These are phyloP conservation scores for Boletus patriciae DNA, from an alignment of 768 basidiomycete species.

Conservation along the genomic window DNA sequence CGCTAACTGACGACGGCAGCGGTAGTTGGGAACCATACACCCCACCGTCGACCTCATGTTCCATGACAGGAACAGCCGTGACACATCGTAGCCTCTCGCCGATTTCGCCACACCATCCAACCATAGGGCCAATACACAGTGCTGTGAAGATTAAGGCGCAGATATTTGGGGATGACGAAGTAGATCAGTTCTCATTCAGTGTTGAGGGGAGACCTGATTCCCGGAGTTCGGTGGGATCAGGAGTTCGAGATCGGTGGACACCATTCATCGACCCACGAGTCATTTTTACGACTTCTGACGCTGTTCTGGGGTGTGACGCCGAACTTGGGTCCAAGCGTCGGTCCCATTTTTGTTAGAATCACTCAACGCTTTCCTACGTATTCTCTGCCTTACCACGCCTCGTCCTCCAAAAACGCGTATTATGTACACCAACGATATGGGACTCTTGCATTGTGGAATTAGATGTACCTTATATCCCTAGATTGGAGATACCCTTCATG, in stretches of 20 bases:
- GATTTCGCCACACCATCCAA: constrained; percentile 15
- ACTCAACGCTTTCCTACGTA: background rate
- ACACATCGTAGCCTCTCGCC: constrained; percentile 40
- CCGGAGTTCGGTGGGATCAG: constrained; percentile 14
- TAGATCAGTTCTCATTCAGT: constrained; percentile 54
- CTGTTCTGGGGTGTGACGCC: constrained; percentile 37
- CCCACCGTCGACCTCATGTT: constrained; percentile 57
- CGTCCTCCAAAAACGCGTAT: background rate
- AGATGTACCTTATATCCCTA: constrained; percentile 21
- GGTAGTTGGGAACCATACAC: constrained; percentile 64
- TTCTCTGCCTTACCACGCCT: too few species aligned
- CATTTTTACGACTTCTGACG: constrained; percentile 32
- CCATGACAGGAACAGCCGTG: constrained; percentile 46
- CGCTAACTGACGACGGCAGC: constrained; percentile 47
- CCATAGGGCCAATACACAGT: constrained; percentile 41
- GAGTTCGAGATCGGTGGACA: constrained; percentile 22
- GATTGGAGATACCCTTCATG: constrained; percentile 24
- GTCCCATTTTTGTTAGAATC: constrained; percentile 29
- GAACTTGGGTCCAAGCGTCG: constrained; percentile 46
- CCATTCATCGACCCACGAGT: constrained; percentile 35
- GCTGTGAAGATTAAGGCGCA: constrained; percentile 33
- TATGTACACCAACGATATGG: constrained; percentile 9
- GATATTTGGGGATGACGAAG: constrained; percentile 50
- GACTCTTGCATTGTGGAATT: constrained; percentile 16
- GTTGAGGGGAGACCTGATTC: constrained; percentile 20